phyloP scores from a whole-genome alignment of 768 basidiomycete species.

The Lactarius hatsudake region DNA sequence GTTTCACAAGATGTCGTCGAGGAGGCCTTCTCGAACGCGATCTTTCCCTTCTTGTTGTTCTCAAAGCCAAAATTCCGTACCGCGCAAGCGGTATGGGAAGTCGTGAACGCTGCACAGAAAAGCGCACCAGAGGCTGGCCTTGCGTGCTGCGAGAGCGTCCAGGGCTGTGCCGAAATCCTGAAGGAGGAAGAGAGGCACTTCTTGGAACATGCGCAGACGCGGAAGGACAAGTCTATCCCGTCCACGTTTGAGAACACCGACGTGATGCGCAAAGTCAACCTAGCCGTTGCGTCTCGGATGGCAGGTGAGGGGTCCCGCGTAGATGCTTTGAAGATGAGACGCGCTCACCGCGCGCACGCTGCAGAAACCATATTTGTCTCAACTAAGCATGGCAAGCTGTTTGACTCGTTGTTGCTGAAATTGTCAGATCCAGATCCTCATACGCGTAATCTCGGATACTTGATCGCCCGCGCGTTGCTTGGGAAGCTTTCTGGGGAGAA shows the following conservation, averaged over 20 bases:
- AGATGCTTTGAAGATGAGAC: background rate
- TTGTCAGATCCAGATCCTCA: constrained; percentile 50
- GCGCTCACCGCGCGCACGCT: constrained; percentile 5
- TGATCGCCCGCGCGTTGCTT: constrained; percentile 64
- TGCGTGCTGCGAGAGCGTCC: constrained; percentile 46
- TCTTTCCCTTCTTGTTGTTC: constrained; percentile 75
- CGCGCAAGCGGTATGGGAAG: constrained; percentile 66
- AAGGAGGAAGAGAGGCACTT: constrained; percentile 35
- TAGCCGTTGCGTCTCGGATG: constrained; percentile 54
- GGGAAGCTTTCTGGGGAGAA: constrained; percentile 53
- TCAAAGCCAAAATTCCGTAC: constrained; percentile 70
- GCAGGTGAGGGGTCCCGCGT: constrained; percentile 48
- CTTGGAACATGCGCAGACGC: constrained; percentile 34
- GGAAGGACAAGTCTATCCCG: constrained; percentile 24
- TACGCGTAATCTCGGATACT: constrained; percentile 54
- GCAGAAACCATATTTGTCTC: constrained; percentile 66
- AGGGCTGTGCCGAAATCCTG: constrained; percentile 52
- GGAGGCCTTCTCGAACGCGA: constrained; percentile 45
- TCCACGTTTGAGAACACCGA: constrained; percentile 35
- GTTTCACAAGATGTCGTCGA: constrained; percentile 30
- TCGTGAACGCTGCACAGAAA: constrained; percentile 44
- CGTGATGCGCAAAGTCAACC: constrained; percentile 52
- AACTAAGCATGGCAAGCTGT: constrained; percentile 40
- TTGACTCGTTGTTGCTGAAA: constrained; percentile 50
- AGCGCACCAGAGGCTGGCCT: constrained; percentile 23